phyloP scores from a whole-genome alignment of 441 rosid species.

The Erodium chrysanthum region DNA sequence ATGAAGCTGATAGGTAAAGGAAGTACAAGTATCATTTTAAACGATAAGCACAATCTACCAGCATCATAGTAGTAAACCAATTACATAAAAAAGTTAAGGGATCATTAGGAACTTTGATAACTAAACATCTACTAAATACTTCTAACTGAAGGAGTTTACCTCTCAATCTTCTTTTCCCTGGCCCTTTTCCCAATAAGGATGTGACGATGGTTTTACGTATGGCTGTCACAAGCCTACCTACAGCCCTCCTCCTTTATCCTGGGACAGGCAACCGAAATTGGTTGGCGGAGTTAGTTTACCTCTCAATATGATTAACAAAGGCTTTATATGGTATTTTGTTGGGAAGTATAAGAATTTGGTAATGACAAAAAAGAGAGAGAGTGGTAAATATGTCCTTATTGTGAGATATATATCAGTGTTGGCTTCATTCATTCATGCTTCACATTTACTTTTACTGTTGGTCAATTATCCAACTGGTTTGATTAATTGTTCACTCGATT shows the following conservation, averaged over 20 bases:
- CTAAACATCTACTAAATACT: constrained; percentile 4
- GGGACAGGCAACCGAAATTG: too few relatives aligned
- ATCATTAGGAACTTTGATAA: not conserved
- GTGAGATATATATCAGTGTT: not conserved
- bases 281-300: too few relatives aligned
- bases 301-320: constrained; percentile 1
- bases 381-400: constrained; percentile 6
- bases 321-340: not conserved
- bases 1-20: constrained; percentile 74
- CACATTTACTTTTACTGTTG: constrained; percentile 9
- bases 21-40: constrained; percentile 2
- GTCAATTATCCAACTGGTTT: constrained; percentile 11
- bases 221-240: too few relatives aligned
- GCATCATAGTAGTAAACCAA: constrained; percentile 2
- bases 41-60: constrained; percentile 8
- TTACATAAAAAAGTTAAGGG: constrained; percentile 5
- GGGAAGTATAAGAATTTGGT: constrained; percentile 8
- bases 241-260: not conserved
- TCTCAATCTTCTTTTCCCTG: too few relatives aligned
- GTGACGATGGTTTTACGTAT: too few relatives aligned
- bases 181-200: too few relatives aligned
- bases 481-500: constrained; percentile 11
- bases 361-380: constrained; percentile 6
- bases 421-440: constrained; percentile 5
- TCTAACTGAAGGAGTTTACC: constrained; percentile 9